Conservation (phyloP, 768 basidiomycete species). For the Thelephora ganbajun region DNA sequence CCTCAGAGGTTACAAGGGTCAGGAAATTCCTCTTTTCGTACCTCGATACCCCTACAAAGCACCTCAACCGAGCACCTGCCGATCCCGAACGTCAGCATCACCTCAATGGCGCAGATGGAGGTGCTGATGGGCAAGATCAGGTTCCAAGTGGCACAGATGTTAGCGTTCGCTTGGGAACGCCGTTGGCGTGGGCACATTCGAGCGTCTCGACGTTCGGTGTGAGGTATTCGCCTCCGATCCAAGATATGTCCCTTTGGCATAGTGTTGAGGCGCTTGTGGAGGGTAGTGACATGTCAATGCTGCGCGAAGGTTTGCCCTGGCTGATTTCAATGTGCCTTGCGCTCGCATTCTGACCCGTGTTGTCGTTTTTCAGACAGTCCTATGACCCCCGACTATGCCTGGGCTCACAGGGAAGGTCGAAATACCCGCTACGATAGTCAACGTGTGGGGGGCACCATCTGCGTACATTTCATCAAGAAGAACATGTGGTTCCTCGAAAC, state of each 20-base stretch:
- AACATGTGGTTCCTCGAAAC: slow-evolving; percentile 95
- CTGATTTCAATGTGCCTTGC: not conserved
- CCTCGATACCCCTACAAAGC: slow-evolving; percentile 29
- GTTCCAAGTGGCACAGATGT: slow-evolving; percentile 3
- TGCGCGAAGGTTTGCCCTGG: slow-evolving; percentile 41
- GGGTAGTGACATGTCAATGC: slow-evolving; percentile 69
- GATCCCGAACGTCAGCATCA: slow-evolving; percentile 5
- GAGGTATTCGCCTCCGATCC: slow-evolving; percentile 56
- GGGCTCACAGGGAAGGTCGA: slow-evolving; percentile 62
- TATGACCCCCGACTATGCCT: slow-evolving; percentile 49
- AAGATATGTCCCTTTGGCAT: slow-evolving; percentile 48
- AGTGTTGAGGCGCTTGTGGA: slow-evolving; percentile 89
- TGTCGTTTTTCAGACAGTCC: slow-evolving; percentile 30
- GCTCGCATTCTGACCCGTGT: slow-evolving; percentile 2
- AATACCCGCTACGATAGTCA: slow-evolving; percentile 45
- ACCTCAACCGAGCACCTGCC: slow-evolving; percentile 10
- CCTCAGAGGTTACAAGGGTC: slow-evolving; percentile 68
- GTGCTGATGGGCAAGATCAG: too few relatives aligned
- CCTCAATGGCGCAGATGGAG: slow-evolving; percentile 5
- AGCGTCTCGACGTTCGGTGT: slow-evolving; percentile 78
- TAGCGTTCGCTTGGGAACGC: slow-evolving; percentile 23
- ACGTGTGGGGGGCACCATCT: slow-evolving; percentile 83
- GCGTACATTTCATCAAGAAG: slow-evolving; percentile 96
- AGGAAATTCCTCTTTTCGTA: slow-evolving; percentile 39
- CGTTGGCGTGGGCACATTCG: slow-evolving; percentile 61